A percentile compares a stretch with the other conserved stretches of the same genome.
These are phyloP conservation scores for Lipomyces orientalis DNA, from an alignment of 805 yeast species.

Conservation along the genomic window DNA sequence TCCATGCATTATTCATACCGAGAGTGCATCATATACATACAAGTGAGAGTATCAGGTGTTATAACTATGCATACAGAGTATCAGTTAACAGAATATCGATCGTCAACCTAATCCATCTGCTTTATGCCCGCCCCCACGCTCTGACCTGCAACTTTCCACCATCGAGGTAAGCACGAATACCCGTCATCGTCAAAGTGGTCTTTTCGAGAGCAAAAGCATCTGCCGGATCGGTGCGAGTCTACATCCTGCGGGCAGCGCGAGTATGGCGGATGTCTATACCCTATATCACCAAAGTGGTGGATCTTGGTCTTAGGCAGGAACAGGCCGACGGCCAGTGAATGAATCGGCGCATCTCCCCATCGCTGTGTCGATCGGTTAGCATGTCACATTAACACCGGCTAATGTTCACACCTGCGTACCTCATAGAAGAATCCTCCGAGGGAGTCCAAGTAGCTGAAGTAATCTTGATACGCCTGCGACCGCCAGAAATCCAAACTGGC, in stretches of 20 bases:
- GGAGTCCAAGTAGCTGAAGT: slow-evolving; percentile 69
- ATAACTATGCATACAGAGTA: too few species aligned
- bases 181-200: slow-evolving; percentile 38
- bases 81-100: not conserved
- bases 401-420: slow-evolving; percentile 43
- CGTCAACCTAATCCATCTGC: slow-evolving; percentile 8
- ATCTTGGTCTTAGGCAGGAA: slow-evolving; percentile 62
- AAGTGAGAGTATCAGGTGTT: not conserved
- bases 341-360: slow-evolving; percentile 96
- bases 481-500: slow-evolving; percentile 78
- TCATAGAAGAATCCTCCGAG: slow-evolving; percentile 85
- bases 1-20: not conserved
- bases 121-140: slow-evolving; percentile 28
- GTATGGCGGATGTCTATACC: slow-evolving; percentile 52
- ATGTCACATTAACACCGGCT: slow-evolving; percentile 46
- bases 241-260: slow-evolving; percentile 38
- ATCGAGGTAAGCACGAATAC: slow-evolving; percentile 35
- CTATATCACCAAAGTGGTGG: slow-evolving; percentile 76
- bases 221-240: slow-evolving; percentile 31
- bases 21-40: not conserved
- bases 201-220: slow-evolving; percentile 31
- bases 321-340: slow-evolving; percentile 73
- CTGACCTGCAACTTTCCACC: slow-evolving; percentile 38
- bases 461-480: slow-evolving; percentile 67
- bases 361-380: slow-evolving; percentile 66